Conservation (phyloP, 176 grass and related monocot species). For the Oryza meyeriana region DNA sequence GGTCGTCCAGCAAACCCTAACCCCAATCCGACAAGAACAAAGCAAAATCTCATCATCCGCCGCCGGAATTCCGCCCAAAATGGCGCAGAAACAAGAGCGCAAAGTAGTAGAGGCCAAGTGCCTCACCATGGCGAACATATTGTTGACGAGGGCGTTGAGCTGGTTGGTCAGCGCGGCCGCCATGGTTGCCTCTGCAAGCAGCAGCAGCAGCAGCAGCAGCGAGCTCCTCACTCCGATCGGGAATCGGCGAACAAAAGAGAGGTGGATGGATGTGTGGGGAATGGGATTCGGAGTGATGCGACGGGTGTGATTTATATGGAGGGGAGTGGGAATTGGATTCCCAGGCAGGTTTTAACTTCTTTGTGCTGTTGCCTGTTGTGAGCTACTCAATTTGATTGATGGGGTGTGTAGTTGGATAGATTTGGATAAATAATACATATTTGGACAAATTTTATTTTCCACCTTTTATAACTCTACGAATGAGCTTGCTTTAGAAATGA, state of each 20-base stretch:
- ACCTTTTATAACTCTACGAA: no score
- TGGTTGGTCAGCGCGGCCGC: slow-evolving; percentile 29
- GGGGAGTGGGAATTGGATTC: neutral
- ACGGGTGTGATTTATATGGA: neutral
- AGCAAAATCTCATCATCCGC: neutral
- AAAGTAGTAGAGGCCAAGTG: neutral
- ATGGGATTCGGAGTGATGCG: neutral
- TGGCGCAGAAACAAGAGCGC: neutral
- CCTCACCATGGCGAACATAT: slow-evolving; percentile 52
- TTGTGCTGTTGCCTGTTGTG: neutral
- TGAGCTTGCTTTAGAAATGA: no score
- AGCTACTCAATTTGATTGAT: neutral
- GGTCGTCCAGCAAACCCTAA: slow-evolving; percentile 70
- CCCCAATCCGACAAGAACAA: neutral
- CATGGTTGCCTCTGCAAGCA: slow-evolving; percentile 27
- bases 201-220: neutral
- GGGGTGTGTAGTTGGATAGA: neutral
- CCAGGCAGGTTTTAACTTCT: neutral
- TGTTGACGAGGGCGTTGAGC: slow-evolving; percentile 37
- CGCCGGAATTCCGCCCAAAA: neutral
- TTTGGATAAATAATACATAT: neutral
- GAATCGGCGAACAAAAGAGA: neutral
- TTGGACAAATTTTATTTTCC: neutral
- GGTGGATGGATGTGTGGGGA: neutral
- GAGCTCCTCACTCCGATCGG: slow-evolving; percentile 3